A percentile compares a stretch with the other conserved stretches of the same genome.
Conservation (phyloP, 495 filamentous ascomycete species). For the Podospora pseudocomata region DNA sequence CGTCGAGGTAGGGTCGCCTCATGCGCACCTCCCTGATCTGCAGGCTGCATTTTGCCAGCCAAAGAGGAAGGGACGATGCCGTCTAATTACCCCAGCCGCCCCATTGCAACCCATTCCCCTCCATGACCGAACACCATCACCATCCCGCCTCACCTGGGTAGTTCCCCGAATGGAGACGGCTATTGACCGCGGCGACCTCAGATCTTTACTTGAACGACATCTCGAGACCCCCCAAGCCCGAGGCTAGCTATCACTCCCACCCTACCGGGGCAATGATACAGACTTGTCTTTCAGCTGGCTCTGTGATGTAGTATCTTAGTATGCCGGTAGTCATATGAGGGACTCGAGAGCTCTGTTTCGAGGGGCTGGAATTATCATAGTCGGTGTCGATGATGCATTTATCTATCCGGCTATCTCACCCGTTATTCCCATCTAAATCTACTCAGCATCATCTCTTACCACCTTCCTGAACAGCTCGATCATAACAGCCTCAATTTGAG, state of each 20-base stretch:
- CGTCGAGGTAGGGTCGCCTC: conserved; percentile 1
- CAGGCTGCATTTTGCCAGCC: conserved; percentile 7
- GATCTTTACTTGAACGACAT: neutral
- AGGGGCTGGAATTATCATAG: neutral
- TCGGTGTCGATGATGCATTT: neutral
- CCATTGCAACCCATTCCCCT: neutral
- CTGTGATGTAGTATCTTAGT: neutral
- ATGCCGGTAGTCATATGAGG: neutral
- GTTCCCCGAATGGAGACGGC: neutral
- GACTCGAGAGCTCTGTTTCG: neutral
- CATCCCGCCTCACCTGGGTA: neutral
- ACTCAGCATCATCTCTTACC: neutral
- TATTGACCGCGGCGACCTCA: neutral
- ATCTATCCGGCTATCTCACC: neutral
- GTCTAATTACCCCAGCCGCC: neutral
- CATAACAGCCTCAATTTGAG: neutral
- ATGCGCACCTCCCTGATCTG: neutral
- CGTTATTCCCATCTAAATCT: neutral
- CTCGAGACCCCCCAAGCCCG: neutral
- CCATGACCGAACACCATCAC: neutral
- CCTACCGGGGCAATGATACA: conserved; percentile 2
- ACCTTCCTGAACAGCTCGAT: neutral
- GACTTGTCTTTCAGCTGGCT: neutral
- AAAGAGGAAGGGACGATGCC: neutral
- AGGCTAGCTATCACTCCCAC: neutral